Conservation (phyloP, 345 rosid genomes). For the Brassica carinata region DNA sequence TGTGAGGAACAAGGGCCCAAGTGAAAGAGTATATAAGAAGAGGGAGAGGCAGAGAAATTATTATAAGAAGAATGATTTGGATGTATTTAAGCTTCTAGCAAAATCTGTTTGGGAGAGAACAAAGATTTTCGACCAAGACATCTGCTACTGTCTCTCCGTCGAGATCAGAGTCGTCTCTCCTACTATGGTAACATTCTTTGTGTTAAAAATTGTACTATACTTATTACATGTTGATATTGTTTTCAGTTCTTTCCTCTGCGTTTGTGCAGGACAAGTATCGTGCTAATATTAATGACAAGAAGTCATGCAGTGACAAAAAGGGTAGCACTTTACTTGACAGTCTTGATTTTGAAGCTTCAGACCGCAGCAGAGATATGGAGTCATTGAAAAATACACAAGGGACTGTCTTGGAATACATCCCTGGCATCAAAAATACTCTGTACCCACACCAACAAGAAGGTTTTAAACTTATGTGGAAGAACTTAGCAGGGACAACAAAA, state of each 20-base stretch:
- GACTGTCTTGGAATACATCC: slow-evolving; percentile 75
- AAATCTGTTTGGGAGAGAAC: slow-evolving; percentile 31
- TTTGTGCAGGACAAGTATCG: slow-evolving; percentile 36
- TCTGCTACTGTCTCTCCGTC: slow-evolving; percentile 40
- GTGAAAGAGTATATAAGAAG: background rate
- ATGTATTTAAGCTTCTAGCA: slow-evolving; percentile 17
- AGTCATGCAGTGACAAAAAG: slow-evolving; percentile 25
- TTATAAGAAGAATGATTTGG: background rate
- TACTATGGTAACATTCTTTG: slow-evolving; percentile 47
- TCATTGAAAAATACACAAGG: slow-evolving; percentile 38
- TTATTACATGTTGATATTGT: background rate
- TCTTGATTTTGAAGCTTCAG: slow-evolving; percentile 26
- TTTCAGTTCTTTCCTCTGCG: slow-evolving; percentile 15
- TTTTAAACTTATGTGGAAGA: slow-evolving; percentile 80
- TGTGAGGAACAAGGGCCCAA: slow-evolving; percentile 12
- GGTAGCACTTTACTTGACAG: slow-evolving; percentile 24
- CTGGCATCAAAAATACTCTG: slow-evolving; percentile 50
- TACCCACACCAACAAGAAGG: slow-evolving; percentile 77
- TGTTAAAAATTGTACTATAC: background rate
- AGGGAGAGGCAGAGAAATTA: background rate
- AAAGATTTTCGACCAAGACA: slow-evolving; percentile 9
- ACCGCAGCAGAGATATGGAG: background rate
- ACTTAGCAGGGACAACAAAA: slow-evolving; percentile 64
- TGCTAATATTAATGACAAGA: slow-evolving; percentile 32
- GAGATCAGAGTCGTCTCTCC: slow-evolving; percentile 52